phyloP scores from a whole-genome alignment of 192 early-diverging fungal genomes.

The Coemansia sp. region DNA sequence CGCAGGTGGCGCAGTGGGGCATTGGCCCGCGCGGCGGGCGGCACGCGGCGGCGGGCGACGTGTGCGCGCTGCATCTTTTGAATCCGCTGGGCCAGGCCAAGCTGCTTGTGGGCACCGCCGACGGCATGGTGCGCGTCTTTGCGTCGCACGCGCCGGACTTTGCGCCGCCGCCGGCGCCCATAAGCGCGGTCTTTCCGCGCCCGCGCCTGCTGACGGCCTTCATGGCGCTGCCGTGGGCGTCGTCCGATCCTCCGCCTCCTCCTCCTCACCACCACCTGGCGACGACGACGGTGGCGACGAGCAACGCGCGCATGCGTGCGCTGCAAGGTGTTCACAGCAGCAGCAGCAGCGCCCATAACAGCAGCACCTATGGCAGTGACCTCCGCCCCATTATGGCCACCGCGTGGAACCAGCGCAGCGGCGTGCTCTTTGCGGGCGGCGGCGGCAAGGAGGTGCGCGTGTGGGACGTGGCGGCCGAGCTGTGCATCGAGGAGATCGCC shows the following conservation, averaged over 20 bases:
- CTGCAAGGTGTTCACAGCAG: no score
- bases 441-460: constrained; percentile 47
- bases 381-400: no score
- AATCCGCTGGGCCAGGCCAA: constrained; percentile 90
- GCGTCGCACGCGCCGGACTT: constrained; percentile 51
- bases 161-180: constrained; percentile 17
- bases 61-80: constrained; percentile 81
- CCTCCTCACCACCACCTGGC: background rate
- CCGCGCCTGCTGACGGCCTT: constrained; percentile 50
- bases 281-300: background rate
- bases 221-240: constrained; percentile 41
- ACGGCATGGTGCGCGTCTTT: constrained; percentile 53
- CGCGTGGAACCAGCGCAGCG: constrained; percentile 54
- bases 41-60: constrained; percentile 24
- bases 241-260: background rate
- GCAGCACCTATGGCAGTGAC: no score
- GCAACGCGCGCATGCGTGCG: constrained; percentile 14
- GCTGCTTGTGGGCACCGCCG: constrained; percentile 63
- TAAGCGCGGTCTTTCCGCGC: no score
- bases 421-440: constrained; percentile 45
- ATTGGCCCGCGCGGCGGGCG: constrained; percentile 6
- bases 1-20: constrained; percentile 42
- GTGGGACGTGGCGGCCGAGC: constrained; percentile 50
- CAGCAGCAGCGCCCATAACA: background rate
- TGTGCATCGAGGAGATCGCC: constrained; percentile 51